Evolutionary conservation across 2,329 filamentous ascomycete species (phyloP), one percentile per base, ranked within the genome.

Genomic region (Ophiostoma australiae): DNA sequence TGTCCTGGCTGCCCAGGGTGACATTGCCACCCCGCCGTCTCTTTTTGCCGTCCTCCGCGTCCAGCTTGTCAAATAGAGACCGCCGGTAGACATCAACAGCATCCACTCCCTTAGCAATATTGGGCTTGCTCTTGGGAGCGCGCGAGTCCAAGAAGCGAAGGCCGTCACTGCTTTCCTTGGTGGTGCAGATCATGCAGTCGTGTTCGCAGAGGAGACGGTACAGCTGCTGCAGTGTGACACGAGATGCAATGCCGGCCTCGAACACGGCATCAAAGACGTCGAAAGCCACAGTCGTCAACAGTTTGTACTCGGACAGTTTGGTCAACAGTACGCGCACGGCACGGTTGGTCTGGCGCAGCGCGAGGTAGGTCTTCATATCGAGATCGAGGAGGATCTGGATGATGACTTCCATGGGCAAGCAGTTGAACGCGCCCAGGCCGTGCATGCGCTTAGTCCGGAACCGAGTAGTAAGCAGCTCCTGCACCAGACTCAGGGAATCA

Each of bases 181-280:
- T 15, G 41, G 35, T 71, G 58, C 72, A 73, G n/a, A 73, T 41
- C 52, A 66, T 70, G 68, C 72, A 71, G 10, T 70, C 68, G n/a
- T 70, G 70, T 35, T 52, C 68, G 35, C 55, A 69, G 33, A 73
- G 68, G 1, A 71, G 39, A 4, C 31, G 33, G 37, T 70, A 48
- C 55, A 73, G 39, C 6, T 71, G 41, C 15, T 33, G 39, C 31
- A 72, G 35, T 1, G 72, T 70, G 20, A 70, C 70, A 7, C 66
- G 68, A 4, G 27, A 37, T 6, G 55, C 68, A n/a, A 69, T 67
- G 65, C 69, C 68, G 13, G 70, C 68, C 35, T 41, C 48, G 7
- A 73, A 52, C 0, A 70, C 70, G 23, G 70, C 70, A 55, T 70
- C 55, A 23, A 72, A 44, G n/a, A 68, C 41, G 4, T 65, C 23